phyloP scores from a whole-genome alignment of 164 flowering plant species.

The Platanus orientalis region DNA sequence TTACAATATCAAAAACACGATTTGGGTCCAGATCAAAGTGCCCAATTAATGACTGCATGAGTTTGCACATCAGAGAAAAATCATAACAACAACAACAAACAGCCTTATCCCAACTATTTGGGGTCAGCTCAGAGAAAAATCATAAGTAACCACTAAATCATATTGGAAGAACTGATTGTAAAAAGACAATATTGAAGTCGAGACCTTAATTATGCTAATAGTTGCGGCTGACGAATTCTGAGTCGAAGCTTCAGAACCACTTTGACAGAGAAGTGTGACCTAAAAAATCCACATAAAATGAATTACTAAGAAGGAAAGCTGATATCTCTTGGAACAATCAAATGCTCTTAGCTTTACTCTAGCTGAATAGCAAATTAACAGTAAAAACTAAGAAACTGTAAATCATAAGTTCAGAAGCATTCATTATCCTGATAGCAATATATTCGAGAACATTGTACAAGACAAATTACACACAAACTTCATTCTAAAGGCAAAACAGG shows the following conservation, averaged over 20 bases:
- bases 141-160: conserved; percentile 1
- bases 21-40: conserved; percentile 99
- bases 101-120: no score
- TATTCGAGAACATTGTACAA: no score
- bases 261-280: conserved; percentile 88
- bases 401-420: no score
- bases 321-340: no score
- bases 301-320: conserved; percentile 10
- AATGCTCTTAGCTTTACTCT: no score
- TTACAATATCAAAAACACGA: conserved; percentile 98
- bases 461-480: no score
- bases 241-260: conserved; percentile 46
- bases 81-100: no score
- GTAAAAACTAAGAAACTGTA: no score
- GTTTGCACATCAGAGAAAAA: neutral
- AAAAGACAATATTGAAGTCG: neutral
- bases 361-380: no score
- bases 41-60: conserved; percentile 92
- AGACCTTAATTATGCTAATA: conserved; percentile 91
- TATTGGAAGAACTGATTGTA: neutral
- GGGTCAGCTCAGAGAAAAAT: no score
- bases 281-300: conserved; percentile 21
- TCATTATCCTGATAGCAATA: no score
- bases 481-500: no score
- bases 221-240: conserved; percentile 55